Base-by-base conservation (phyloP, 2,329 filamentous ascomycete species). In the Cercospora janseana region DNA sequence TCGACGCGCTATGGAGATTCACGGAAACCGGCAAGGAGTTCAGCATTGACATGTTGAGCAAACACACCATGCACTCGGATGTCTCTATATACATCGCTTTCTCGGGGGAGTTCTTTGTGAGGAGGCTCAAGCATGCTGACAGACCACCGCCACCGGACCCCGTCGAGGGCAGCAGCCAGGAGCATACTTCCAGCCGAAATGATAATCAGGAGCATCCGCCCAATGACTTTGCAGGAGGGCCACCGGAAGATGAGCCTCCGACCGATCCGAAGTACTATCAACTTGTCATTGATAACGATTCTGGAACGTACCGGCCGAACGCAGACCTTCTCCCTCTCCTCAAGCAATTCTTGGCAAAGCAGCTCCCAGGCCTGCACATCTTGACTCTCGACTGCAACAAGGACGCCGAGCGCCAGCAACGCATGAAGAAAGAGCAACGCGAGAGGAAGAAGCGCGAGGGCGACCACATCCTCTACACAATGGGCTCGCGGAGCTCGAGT, bases 21-120 rank as follows among this genome's bases (percentile, higher is more conserved):
- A 96, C 92, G 1, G 92, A 96, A 69, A 97, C 92, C 0, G 92
- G 92, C 23, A 93, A 93, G 62, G 91, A 96, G 63, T 96, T 96
- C 52, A 89, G 91, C 45, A 89, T 97, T 62, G 92, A 96, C 70
- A 76, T 96, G 68, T 72, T 97, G 62, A 90, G 85, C 69, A 97
- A 97, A 68, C 92, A 97, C 69, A 95, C 89, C 31, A 95, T 97
- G 89, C 92, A 97, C 72, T 92, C 88, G 58, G 85, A 96, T 68
- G 91, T 95, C 1, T 87, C 84, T 27, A 86, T 88, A 2, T 95
- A 95, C 67, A 88, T 96, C 57, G 92, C 91, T 16, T 96, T 85
- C 66, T 89, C 87, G 0, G 92, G 92, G 32, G 92, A 97, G 66
- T 97, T 97, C 69, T 93, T 96, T 67, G 79, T 97, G 55, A 81